Evolutionary conservation across 495 filamentous ascomycete species (phyloP).

Genomic region (Mytilinidion resinicola): DNA sequence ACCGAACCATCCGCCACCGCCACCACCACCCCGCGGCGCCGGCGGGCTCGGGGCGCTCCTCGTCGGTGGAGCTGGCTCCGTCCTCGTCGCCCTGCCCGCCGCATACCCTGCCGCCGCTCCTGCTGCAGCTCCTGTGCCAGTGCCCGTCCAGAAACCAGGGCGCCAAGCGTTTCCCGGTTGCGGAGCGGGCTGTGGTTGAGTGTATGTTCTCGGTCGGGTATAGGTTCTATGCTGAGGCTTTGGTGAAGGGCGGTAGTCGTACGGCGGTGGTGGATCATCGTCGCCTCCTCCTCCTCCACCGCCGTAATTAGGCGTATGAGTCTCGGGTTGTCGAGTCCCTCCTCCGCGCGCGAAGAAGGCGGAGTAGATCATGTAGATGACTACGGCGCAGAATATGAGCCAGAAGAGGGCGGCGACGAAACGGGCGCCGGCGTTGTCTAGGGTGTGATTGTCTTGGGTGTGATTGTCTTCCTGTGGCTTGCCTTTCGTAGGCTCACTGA

Average conservation of each 20-base stretch:
- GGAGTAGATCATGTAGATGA: constrained; percentile 47
- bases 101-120: constrained; percentile 67
- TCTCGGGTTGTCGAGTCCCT: background rate
- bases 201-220: too few species aligned
- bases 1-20: constrained; percentile 29
- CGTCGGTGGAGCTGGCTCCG: background rate
- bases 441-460: background rate
- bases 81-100: constrained; percentile 46
- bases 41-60: background rate
- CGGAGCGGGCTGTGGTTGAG: constrained; percentile 27
- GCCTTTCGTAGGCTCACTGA: constrained; percentile 15
- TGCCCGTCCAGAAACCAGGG: constrained; percentile 85
- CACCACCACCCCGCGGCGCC: background rate
- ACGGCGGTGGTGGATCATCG: constrained; percentile 56
- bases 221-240: constrained; percentile 19
- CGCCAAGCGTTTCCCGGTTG: constrained; percentile 51
- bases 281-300: constrained; percentile 46
- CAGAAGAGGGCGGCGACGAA: constrained; percentile 30
- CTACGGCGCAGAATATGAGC: constrained; percentile 40
- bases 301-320: constrained; percentile 37
- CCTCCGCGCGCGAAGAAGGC: constrained; percentile 31
- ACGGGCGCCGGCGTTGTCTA: constrained; percentile 9
- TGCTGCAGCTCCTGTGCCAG: constrained; percentile 64
- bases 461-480: constrained; percentile 17
- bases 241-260: constrained; percentile 48